Evolutionary conservation across 306 rosid genomes (phyloP).

Genomic region (Ziziphus jujuba): DNA sequence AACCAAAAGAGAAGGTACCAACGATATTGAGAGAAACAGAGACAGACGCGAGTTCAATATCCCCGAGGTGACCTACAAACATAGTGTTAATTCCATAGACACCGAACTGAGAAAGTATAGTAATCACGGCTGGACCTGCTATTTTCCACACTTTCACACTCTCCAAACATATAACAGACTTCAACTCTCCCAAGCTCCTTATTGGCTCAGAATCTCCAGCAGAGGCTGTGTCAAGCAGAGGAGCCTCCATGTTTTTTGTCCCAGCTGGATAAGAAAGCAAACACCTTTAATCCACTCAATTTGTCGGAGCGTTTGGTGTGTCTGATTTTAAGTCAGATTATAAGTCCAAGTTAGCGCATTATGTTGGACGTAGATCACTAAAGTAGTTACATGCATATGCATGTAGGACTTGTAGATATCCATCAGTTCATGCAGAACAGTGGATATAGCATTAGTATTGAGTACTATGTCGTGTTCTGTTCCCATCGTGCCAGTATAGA

Average conservation of each 20-base stretch:
- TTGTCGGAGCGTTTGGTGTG: too few species aligned
- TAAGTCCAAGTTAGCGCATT: too few species aligned
- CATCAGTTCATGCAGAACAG: too few species aligned
- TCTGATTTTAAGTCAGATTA: too few species aligned
- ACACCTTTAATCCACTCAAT: too few species aligned
- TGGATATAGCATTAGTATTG: too few species aligned
- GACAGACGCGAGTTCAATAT: constrained; percentile 63
- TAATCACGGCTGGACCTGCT: constrained; percentile 24
- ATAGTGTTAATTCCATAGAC: constrained; percentile 46
- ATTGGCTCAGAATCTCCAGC: constrained; percentile 21
- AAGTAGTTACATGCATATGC: too few species aligned
- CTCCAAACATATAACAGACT: constrained; percentile 29
- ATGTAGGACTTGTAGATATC: too few species aligned
- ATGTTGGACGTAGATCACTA: too few species aligned
- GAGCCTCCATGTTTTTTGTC: constrained; percentile 21
- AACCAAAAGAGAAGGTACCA: constrained; percentile 64
- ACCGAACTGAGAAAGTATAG: constrained; percentile 42
- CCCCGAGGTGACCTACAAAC: constrained; percentile 76
- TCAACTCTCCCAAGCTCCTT: constrained; percentile 18
- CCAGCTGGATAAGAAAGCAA: too few species aligned
- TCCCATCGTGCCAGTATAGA: too few species aligned
- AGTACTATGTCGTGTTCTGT: too few species aligned
- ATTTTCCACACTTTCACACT: constrained; percentile 34
- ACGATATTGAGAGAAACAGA: constrained; percentile 58
- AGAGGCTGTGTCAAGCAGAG: constrained; percentile 3